Evolutionary conservation across 768 basidiomycete species (phyloP), one percentile per base, ranked within the genome.

Genomic region (Leccinum obscurum): DNA sequence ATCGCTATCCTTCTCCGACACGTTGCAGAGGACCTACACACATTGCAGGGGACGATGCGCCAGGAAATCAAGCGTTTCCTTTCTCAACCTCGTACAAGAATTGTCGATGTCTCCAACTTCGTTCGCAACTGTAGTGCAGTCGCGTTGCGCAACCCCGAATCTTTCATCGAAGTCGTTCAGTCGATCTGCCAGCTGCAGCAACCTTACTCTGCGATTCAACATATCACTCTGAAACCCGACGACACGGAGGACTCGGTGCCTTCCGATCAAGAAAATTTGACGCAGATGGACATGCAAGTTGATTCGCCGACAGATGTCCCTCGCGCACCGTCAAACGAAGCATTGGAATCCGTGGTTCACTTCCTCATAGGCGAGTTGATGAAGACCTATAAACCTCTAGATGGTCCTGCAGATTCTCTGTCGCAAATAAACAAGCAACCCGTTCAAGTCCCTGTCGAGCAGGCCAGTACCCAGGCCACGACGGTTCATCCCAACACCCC

Each of bases 1-100:
- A 83, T 94, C 56, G 86, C 88, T 46, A 90, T 89, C 67, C 90
- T 98, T 62, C 78, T 98, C n/a, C 89, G 97, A 7, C 97, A 99
- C 70, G 76, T 93, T 55, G 85, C 95, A 53, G 97, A 99, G 75
- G 92, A 95, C 63, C 67, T 80, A 2, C 69, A 76, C 3, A 82
- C 81, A 8, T 71, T 98, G 48, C 82, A 85, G 58, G 78, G 77
- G 10, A 80, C 92, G 65, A 95, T 99, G 86, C 84, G 84, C 24
- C 87, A 90, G 63, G 89, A 93, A 60, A 82, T 98, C 68, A 89
- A 86, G 66, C 83, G 87, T 2, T 94, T 89, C 77, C 88, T 97
- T 67, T 76, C 82, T 4, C 87, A 89, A 62, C 81, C 90, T 34
- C 86, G 92, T 34, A 81, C 85, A 13, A 85, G 84, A 52, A 72